Evolutionary conservation across 352 stramenopile species (phyloP).

Genomic region (Phytophthora pseudosyringae): DNA sequence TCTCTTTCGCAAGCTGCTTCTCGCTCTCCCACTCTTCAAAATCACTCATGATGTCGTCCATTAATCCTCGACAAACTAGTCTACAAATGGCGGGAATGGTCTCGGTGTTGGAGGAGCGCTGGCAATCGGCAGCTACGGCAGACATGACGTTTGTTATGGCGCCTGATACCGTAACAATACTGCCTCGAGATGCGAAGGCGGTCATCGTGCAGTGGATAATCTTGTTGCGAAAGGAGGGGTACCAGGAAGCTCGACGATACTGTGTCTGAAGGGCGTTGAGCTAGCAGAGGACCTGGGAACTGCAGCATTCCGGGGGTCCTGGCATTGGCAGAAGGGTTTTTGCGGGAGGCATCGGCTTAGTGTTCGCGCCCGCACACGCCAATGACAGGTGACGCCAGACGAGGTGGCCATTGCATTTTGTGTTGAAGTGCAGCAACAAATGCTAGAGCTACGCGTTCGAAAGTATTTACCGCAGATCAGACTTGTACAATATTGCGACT

Average conservation of each 20-base stretch:
- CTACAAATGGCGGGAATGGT: background rate
- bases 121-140: background rate
- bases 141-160: background rate
- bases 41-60: too few relatives aligned
- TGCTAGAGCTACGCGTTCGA: conserved; percentile 3
- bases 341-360: conserved; percentile 1
- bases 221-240: background rate
- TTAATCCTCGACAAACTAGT: too few relatives aligned
- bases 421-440: background rate
- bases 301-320: background rate
- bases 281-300: background rate
- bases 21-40: too few relatives aligned
- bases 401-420: background rate
- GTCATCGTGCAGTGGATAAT: background rate
- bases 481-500: background rate
- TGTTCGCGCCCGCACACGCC: background rate
- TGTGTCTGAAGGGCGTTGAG: background rate
- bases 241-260: background rate
- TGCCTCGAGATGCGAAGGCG: background rate
- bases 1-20: too few relatives aligned
- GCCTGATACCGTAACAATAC: background rate
- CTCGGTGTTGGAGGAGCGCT: background rate
- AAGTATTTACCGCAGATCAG: conserved; percentile 9
- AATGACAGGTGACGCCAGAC: background rate
- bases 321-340: conserved; percentile 1